Conservation (phyloP, 768 basidiomycete species). For the Leccinum rimulosum region DNA sequence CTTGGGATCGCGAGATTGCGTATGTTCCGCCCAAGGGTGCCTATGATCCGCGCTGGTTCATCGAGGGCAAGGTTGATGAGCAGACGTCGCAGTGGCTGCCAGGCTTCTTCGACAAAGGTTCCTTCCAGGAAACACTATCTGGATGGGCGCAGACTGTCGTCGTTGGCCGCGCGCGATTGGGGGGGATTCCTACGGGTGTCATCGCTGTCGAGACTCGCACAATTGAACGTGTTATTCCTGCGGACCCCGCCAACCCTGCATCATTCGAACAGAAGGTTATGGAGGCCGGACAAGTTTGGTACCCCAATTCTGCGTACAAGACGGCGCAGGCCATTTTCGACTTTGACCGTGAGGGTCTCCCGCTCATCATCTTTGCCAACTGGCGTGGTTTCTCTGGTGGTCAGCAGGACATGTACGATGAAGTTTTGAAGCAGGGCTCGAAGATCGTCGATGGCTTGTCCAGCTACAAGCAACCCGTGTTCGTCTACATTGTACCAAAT, state of each 20-base stretch:
- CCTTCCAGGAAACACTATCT: constrained; percentile 97
- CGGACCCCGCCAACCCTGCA: constrained; percentile 94
- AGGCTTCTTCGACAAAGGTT: constrained; percentile 96
- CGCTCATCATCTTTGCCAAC: constrained; percentile 98
- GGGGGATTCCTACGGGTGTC: constrained; percentile 96
- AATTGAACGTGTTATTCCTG: constrained; percentile 93
- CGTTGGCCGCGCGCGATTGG: constrained; percentile 91
- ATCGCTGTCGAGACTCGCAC: constrained; percentile 98
- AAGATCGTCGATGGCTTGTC: constrained; percentile 99
- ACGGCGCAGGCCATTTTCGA: constrained; percentile 99
- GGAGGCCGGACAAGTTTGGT: constrained; percentile 99
- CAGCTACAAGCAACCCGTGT: constrained; percentile 95
- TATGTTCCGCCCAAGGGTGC: constrained; percentile 91
- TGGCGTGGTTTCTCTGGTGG: constrained; percentile 99
- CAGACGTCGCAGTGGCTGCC: constrained; percentile 68
- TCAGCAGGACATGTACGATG: constrained; percentile 99
- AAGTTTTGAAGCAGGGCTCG: constrained; percentile 93
- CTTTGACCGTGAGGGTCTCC: constrained; percentile 94
- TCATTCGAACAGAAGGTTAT: constrained; percentile 98
- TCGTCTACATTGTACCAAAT: constrained; percentile 97
- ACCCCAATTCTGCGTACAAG: constrained; percentile 99
- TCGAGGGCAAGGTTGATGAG: constrained; percentile 92
- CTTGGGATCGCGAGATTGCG: constrained; percentile 90
- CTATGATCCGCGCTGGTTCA: constrained; percentile 98
- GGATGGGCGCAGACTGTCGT: constrained; percentile 99